phyloP scores from a whole-genome alignment of 345 rosid species.

The Eucalyptus sp. region DNA sequence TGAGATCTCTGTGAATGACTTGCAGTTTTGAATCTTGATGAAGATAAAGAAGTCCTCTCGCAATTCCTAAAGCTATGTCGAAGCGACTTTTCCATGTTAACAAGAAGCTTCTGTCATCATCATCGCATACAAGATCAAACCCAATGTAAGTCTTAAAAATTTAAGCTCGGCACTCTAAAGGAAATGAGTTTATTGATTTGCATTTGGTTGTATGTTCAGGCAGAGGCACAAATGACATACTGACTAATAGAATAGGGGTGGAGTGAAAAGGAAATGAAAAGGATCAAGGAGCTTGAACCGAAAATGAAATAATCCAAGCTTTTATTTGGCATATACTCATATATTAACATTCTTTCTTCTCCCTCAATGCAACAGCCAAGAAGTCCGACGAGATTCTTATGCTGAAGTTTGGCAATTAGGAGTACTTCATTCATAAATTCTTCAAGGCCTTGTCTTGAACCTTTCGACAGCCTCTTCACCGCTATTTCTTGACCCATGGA shows the following conservation, averaged over 20 bases:
- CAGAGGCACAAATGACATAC: not conserved
- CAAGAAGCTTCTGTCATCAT: not conserved
- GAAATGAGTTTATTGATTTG: not conserved
- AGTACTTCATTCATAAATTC: not conserved
- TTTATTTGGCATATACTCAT: not conserved
- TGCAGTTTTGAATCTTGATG: not conserved
- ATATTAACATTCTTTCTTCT: not conserved
- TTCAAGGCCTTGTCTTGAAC: not conserved
- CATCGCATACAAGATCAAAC: not conserved
- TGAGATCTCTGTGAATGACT: not conserved
- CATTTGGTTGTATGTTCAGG: not conserved
- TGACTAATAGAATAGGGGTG: not conserved
- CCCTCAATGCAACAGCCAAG: not conserved
- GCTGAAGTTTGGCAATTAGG: not conserved
- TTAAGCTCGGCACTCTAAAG: not conserved
- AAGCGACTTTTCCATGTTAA: not conserved
- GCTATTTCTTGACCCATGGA: not conserved
- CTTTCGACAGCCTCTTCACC: constrained; percentile 6
- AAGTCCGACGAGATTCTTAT: not conserved
- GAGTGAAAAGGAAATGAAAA: not conserved
- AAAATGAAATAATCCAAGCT: not conserved
- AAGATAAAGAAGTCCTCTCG: not conserved
- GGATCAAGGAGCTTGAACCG: not conserved
- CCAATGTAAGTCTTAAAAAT: constrained; percentile 1
- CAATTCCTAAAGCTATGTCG: not conserved